Percentiles rank a stretch among this genome's conserved stretches.
phyloP scores from a whole-genome alignment of 1,284 basidiomycete genomes.

The Marasmius fiardii region DNA sequence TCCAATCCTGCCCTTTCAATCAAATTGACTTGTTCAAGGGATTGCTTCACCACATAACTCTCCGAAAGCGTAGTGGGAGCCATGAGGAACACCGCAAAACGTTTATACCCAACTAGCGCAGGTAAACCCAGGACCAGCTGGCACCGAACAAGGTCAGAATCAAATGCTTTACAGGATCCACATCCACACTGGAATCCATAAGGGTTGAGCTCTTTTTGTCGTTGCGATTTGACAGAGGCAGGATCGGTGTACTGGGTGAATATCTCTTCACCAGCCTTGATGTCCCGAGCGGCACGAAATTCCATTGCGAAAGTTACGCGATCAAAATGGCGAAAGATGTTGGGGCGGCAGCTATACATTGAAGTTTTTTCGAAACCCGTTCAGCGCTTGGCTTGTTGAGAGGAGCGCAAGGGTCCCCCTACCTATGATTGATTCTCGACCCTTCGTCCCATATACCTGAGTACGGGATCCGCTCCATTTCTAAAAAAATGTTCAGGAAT shows the following conservation, averaged over 20 bases:
- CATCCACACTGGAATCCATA: slow-evolving; percentile 11
- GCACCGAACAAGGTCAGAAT: not conserved
- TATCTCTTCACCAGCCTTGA: slow-evolving; percentile 8
- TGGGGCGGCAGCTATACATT: slow-evolving; percentile 5
- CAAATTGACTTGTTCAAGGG: not conserved
- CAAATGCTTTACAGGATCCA: not conserved
- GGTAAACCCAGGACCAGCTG: not conserved
- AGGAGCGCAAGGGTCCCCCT: not conserved
- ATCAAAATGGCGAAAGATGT: slow-evolving; percentile 1
- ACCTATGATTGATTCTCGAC: slow-evolving; percentile 20
- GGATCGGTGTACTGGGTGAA: not conserved
- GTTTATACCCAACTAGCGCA: not conserved
- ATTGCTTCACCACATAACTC: not conserved
- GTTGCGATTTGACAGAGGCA: not conserved
- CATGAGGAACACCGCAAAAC: not conserved
- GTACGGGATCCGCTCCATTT: not conserved
- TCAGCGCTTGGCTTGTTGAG: not conserved
- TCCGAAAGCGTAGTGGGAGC: not conserved
- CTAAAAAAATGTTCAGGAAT: not conserved
- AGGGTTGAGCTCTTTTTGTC: slow-evolving; percentile 3
- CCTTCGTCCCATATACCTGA: slow-evolving; percentile 4
- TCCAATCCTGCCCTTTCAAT: not conserved
- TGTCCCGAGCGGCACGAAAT: slow-evolving; percentile 4
- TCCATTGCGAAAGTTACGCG: slow-evolving; percentile 5
- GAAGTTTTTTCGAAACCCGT: not conserved